Percentiles rank a stretch among this genome's conserved stretches.
Conservation (phyloP, 106 monocot genomes). For the Hemerocallis citrina region DNA sequence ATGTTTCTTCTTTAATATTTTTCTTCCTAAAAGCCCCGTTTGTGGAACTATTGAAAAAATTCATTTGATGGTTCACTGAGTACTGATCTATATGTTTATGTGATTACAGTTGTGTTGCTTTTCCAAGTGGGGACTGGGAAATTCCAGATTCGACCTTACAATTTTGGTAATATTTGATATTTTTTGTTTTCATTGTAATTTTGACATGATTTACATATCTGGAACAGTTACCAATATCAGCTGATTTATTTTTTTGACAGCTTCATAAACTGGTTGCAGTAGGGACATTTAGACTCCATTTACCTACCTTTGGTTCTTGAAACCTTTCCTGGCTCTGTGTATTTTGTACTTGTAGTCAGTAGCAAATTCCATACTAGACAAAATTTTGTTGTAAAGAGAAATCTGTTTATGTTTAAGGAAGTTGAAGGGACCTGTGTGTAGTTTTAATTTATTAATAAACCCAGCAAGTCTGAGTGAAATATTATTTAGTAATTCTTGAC, state of each 20-base stretch:
- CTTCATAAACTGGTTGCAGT: neutral
- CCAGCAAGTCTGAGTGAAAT: too few species aligned
- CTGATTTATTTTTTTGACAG: neutral
- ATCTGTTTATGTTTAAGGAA: too few species aligned
- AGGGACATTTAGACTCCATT: too few species aligned
- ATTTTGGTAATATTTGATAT: conserved; percentile 61
- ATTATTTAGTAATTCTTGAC: too few species aligned
- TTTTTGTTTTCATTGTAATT: neutral
- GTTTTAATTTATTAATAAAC: too few species aligned
- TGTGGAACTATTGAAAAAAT: neutral
- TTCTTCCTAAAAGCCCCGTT: neutral
- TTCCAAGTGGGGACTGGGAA: conserved; percentile 84
- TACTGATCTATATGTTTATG: neutral
- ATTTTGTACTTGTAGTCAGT: too few species aligned
- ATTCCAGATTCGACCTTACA: conserved; percentile 89
- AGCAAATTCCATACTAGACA: too few species aligned
- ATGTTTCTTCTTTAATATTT: neutral
- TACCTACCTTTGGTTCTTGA: too few species aligned
- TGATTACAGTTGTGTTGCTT: conserved; percentile 66
- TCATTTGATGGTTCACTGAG: neutral
- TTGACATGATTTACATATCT: neutral
- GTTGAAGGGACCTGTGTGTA: too few species aligned
- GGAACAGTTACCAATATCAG: neutral
- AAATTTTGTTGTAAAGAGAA: too few species aligned
- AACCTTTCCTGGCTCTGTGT: too few species aligned